A percentile compares a stretch with the other conserved stretches of the same genome.
These are phyloP conservation scores for Ganoderma lucidum DNA, from an alignment of 1,284 basidiomycete species.

Conservation along the genomic window DNA sequence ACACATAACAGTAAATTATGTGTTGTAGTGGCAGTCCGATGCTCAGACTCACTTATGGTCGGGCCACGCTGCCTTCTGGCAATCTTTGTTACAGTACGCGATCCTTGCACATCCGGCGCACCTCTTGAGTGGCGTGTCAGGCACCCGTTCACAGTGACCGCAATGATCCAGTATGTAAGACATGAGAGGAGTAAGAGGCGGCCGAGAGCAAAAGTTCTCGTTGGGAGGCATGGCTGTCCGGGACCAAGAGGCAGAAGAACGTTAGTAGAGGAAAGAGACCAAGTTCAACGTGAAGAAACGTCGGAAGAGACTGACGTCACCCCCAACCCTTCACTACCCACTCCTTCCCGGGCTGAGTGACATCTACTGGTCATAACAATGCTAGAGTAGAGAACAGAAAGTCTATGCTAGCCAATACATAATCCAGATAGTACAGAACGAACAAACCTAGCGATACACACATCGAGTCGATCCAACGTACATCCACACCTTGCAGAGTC, in stretches of 20 bases:
- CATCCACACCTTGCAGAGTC: neutral
- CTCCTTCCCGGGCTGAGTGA: slow-evolving; percentile 6
- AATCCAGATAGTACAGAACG: neutral
- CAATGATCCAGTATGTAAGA: too few relatives aligned
- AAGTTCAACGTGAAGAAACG: neutral
- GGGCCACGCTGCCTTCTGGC: neutral
- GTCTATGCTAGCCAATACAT: neutral
- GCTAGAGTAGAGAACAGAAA: neutral
- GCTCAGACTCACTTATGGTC: neutral
- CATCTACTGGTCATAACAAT: neutral
- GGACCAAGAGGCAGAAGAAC: too few relatives aligned
- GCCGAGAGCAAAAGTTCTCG: neutral
- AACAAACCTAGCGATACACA: neutral
- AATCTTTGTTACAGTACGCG: slow-evolving; percentile 8
- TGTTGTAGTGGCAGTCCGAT: neutral
- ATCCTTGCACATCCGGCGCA: neutral
- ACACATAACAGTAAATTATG: neutral
- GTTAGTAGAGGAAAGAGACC: neutral
- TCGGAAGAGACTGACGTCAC: too few relatives aligned
- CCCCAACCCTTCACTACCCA: too few relatives aligned
- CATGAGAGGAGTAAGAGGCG: neutral
- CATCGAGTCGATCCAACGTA: neutral
- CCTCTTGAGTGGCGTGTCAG: neutral
- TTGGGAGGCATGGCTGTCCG: neutral
- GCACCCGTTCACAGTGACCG: neutral